Evolutionary conservation across 441 rosid genomes (phyloP).

Genomic region (Melastoma candidum): DNA sequence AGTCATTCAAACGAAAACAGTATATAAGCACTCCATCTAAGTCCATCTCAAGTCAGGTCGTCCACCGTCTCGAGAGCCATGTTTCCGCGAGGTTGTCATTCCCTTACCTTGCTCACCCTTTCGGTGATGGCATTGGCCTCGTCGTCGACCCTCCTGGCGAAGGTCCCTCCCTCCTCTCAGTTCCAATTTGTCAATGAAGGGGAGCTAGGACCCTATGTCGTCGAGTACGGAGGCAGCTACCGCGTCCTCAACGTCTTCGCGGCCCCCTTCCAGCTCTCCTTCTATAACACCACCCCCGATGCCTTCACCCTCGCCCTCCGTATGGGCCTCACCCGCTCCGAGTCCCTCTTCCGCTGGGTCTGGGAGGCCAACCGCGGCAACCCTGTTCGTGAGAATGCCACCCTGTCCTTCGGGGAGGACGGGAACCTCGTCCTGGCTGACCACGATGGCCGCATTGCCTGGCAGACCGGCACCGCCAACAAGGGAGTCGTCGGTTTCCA

Average conservation of each 20-base stretch:
- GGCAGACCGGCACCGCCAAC: slow-evolving; percentile 67
- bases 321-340: slow-evolving; percentile 19
- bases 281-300: slow-evolving; percentile 70
- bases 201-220: slow-evolving; percentile 29
- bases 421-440: slow-evolving; percentile 58
- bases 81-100: too few species aligned
- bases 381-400: slow-evolving; percentile 14
- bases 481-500: slow-evolving; percentile 48
- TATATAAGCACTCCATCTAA: too few species aligned
- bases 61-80: too few species aligned
- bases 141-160: slow-evolving; percentile 9
- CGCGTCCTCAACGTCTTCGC: slow-evolving; percentile 21
- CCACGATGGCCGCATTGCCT: slow-evolving; percentile 39
- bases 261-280: slow-evolving; percentile 52
- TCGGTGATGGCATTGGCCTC: too few species aligned
- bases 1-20: too few species aligned
- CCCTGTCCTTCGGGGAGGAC: slow-evolving; percentile 1
- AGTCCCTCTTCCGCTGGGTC: slow-evolving; percentile 13
- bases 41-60: too few species aligned
- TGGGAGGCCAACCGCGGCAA: slow-evolving; percentile 20
- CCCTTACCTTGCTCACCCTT: too few species aligned
- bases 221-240: slow-evolving; percentile 36
- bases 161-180: slow-evolving; percentile 36
- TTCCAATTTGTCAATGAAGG: slow-evolving; percentile 39
- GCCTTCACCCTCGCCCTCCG: slow-evolving; percentile 55